Percentiles rank a stretch among this genome's conserved stretches.
These are phyloP conservation scores for Russula sp. DNA, from an alignment of 768 basidiomycete genomes.

Conservation along the genomic window DNA sequence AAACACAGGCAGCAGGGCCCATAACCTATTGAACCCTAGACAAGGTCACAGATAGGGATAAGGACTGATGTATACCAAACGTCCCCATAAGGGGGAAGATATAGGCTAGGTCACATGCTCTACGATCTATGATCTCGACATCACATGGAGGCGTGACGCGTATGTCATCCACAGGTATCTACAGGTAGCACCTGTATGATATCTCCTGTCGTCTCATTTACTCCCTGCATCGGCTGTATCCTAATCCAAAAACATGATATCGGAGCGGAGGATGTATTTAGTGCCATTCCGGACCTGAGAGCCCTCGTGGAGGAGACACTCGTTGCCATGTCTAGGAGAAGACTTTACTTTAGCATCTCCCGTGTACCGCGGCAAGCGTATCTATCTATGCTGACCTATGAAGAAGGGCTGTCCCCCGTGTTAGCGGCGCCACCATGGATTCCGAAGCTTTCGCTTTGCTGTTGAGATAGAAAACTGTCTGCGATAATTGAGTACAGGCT, in stretches of 20 bases:
- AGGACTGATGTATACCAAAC: no score
- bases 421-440: conserved; percentile 51
- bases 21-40: no score
- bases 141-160: no score
- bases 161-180: no score
- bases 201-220: not conserved
- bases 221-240: not conserved
- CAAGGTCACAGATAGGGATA: no score
- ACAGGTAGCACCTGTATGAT: conserved; percentile 34
- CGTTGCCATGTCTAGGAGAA: conserved; percentile 58
- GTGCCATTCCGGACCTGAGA: conserved; percentile 56
- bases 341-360: not conserved
- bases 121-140: no score
- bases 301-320: conserved; percentile 73
- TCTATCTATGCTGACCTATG: conserved; percentile 49
- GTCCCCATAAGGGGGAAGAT: no score
- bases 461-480: conserved; percentile 71
- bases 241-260: conserved; percentile 62
- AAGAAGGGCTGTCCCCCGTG: conserved; percentile 60
- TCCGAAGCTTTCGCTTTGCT: conserved; percentile 49
- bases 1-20: no score
- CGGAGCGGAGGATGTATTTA: conserved; percentile 73
- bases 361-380: not conserved
- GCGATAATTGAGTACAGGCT: conserved; percentile 8
- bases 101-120: no score